Evolutionary conservation across 2,329 filamentous ascomycete species (phyloP), one percentile per base, ranked within the genome.

Genomic region (Aurifilum marmelostoma): DNA sequence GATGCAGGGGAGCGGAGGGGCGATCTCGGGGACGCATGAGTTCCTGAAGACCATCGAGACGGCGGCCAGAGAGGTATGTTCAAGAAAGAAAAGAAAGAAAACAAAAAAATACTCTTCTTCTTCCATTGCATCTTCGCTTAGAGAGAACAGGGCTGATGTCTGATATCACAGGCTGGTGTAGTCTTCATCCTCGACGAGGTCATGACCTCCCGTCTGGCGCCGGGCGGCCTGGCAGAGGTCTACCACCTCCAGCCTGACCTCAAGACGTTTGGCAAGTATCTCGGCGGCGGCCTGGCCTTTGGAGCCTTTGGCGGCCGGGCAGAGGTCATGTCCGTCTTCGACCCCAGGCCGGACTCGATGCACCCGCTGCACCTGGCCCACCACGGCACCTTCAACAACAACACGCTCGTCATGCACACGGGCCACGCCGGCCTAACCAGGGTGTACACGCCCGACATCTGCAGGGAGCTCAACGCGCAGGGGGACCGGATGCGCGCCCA

Each of bases 151-250:
- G 34, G 27, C 11, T 65, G 16, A 39, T n/a, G n/a, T 27, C 16
- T 18, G 21, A 6, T 29, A 3, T 18, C 24, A 58, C 58, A 83
- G 74, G 77, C 80, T 0, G 85, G 84, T 1, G 86, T 86, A 0
- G 69, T 92, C 0, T 84, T 93, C 72, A 88, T 93, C 47, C 79
- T 91, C 18, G 91, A 93, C 75, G 91, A 93, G 77, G 90, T 92
- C 7, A 90, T 91, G 85, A 91, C 89, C 0, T 89, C 87, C 3
- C 83, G 90, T 2, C 77, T 91, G 37, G 77, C 81, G 24, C 79
- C 80, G 1, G 78, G 82, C 8, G 89, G 90, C 0, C 75, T 88
- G 3, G 81, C 83, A 7, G 74, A 76, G 2, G 70, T 78, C 29
- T 69, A 80, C 34, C 80, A 77, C 1, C 75, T 89, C 9, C 79